A percentile compares a stretch with the other conserved stretches of the same genome.
Evolutionary conservation across 148 eudicot genomes (phyloP).

Genomic region (Vaccinium corymbosum): DNA sequence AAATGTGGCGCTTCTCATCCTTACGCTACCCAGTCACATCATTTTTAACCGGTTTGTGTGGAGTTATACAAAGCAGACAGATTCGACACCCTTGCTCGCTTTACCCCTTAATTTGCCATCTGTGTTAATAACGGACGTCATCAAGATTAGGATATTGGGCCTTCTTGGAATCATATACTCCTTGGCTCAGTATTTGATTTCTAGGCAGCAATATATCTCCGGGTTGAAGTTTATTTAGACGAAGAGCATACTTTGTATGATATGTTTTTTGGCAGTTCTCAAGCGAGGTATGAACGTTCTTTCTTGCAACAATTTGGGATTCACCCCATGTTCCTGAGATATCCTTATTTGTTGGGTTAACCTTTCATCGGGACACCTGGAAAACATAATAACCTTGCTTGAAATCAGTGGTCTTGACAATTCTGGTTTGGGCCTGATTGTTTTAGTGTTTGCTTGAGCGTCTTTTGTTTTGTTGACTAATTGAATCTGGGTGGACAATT

Average conservation of each 20-base stretch:
- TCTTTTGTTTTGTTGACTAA: not conserved
- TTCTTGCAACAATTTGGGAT: not conserved
- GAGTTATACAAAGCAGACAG: constrained; percentile 76
- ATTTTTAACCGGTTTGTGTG: constrained; percentile 91
- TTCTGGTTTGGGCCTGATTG: not conserved
- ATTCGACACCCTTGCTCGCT: constrained; percentile 66
- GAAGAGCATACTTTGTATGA: constrained; percentile 25
- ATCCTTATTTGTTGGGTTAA: not conserved
- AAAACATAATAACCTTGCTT: not conserved
- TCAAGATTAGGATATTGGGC: constrained; percentile 87
- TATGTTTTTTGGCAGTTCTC: constrained; percentile 25
- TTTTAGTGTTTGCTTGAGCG: not conserved
- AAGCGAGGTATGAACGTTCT: constrained; percentile 23
- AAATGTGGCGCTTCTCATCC: constrained; percentile 81
- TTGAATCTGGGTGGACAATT: not conserved
- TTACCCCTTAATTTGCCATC: constrained; percentile 86
- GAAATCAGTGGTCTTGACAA: not conserved
- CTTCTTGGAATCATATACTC: constrained; percentile 87
- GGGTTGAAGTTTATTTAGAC: constrained; percentile 89
- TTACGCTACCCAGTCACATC: constrained; percentile 91
- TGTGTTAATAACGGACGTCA: constrained; percentile 71
- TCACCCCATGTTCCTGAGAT: not conserved
- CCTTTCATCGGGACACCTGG: not conserved
- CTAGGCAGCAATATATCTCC: constrained; percentile 89
- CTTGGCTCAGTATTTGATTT: constrained; percentile 80